phyloP scores from a whole-genome alignment of 2,329 filamentous ascomycete genomes.

The Arthrobotrys sphaeroides region DNA sequence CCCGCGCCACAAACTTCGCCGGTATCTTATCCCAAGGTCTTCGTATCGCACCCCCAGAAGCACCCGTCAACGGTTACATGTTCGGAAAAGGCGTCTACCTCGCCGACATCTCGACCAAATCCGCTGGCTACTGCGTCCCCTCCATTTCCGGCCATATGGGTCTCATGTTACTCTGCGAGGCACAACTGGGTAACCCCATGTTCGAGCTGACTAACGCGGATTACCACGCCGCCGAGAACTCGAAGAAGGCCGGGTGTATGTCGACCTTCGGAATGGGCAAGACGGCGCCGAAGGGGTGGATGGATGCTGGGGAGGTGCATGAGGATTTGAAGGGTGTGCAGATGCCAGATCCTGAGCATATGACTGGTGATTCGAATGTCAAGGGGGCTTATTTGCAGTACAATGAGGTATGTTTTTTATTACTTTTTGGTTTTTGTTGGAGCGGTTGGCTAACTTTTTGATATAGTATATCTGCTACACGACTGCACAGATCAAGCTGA shows the following conservation, averaged over 20 bases:
- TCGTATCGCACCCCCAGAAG: slow-evolving; percentile 86
- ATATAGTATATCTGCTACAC: slow-evolving; percentile 73
- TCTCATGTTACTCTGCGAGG: slow-evolving; percentile 83
- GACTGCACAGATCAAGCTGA: slow-evolving; percentile 73
- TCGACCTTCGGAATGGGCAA: slow-evolving; percentile 77
- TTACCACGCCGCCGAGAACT: slow-evolving; percentile 72
- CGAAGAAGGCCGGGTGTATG: slow-evolving; percentile 69
- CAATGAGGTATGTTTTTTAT: slow-evolving; percentile 67
- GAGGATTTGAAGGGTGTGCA: slow-evolving; percentile 72
- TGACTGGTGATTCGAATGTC: slow-evolving; percentile 58
- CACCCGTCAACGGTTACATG: slow-evolving; percentile 82
- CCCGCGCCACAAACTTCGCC: slow-evolving; percentile 82
- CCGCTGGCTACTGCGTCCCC: slow-evolving; percentile 77
- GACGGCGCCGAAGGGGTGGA: slow-evolving; percentile 75
- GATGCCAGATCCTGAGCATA: slow-evolving; percentile 68
- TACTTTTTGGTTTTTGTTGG: neutral
- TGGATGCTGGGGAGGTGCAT: slow-evolving; percentile 76
- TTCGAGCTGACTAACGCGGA: slow-evolving; percentile 69
- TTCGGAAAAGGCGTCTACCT: slow-evolving; percentile 91
- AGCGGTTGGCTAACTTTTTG: slow-evolving; percentile 3
- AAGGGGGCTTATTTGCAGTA: slow-evolving; percentile 67
- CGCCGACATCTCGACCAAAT: slow-evolving; percentile 85
- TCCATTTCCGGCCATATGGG: slow-evolving; percentile 73
- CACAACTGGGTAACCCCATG: slow-evolving; percentile 80
- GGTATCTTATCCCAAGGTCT: slow-evolving; percentile 88